phyloP scores from a whole-genome alignment of 208 protist species.

The Wallacemonas sp. region DNA sequence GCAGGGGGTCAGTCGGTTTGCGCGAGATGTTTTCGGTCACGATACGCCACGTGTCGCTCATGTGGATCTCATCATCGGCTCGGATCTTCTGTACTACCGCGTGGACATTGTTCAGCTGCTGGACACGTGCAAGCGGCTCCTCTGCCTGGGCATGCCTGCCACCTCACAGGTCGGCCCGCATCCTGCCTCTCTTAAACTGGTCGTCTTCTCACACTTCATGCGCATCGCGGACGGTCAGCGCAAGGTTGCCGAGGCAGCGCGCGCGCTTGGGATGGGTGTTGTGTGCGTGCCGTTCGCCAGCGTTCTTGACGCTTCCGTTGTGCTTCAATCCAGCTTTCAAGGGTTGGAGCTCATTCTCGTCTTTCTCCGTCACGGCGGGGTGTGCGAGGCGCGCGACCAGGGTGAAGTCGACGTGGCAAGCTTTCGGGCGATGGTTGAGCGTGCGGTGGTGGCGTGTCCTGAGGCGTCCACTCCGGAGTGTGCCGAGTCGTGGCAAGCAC shows the following conservation, averaged over 20 bases:
- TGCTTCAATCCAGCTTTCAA: conserved; percentile 30
- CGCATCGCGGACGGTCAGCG: conserved; percentile 46
- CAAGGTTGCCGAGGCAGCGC: conserved; percentile 24
- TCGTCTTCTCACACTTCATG: conserved; percentile 58
- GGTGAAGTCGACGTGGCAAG: no score
- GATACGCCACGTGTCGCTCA: neutral
- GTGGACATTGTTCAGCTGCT: conserved; percentile 53
- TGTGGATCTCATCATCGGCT: conserved; percentile 45
- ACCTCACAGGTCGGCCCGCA: no score
- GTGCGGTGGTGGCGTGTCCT: no score
- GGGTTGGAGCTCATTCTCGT: conserved; percentile 48
- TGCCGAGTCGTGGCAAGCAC: no score
- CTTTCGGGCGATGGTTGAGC: no score
- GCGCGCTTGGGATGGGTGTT: conserved; percentile 32
- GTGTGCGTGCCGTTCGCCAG: conserved; percentile 28
- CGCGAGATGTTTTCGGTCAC: conserved; percentile 1
- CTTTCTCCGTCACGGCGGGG: neutral
- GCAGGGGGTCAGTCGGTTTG: conserved; percentile 16
- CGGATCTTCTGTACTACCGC: conserved; percentile 71
- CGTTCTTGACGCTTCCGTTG: conserved; percentile 21
- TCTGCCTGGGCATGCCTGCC: conserved; percentile 1
- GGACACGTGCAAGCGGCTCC: conserved; percentile 25
- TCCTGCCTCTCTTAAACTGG: no score
- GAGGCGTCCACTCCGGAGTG: no score
- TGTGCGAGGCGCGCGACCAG: no score